Conservation (phyloP, 768 basidiomycete genomes). For the Calocybe gangraenosa region DNA sequence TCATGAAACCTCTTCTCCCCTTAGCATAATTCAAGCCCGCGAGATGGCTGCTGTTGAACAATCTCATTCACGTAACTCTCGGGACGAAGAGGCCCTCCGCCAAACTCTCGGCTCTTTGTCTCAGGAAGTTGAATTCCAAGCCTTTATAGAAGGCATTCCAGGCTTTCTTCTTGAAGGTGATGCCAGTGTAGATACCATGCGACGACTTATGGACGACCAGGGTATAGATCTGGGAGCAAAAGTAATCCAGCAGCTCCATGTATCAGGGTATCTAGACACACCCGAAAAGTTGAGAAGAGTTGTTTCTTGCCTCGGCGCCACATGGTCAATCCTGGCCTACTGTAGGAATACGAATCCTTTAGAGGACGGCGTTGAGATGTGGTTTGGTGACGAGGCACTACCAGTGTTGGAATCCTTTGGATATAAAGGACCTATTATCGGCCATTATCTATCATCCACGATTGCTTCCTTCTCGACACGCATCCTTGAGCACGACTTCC, state of each 20-base stretch:
- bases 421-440: constrained; percentile 9
- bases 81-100: constrained; percentile 31
- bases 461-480: constrained; percentile 5
- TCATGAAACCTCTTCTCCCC: not conserved
- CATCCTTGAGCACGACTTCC: constrained; percentile 5
- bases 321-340: constrained; percentile 12
- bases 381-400: constrained; percentile 13
- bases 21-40: constrained; percentile 21
- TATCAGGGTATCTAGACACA: constrained; percentile 3
- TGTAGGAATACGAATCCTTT: constrained; percentile 1
- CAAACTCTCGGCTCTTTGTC: constrained; percentile 30
- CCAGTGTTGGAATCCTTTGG: constrained; percentile 11
- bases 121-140: constrained; percentile 28
- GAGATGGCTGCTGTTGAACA: constrained; percentile 24
- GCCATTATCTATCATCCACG: constrained; percentile 7
- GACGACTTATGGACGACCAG: not conserved
- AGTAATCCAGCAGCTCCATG: constrained; percentile 6
- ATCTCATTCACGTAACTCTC: constrained; percentile 24
- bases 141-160: constrained; percentile 31
- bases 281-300: constrained; percentile 4
- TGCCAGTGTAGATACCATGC: constrained; percentile 3
- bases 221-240: constrained; percentile 8
- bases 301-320: constrained; percentile 8
- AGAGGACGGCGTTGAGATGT: constrained; percentile 3
- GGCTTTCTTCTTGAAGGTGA: constrained; percentile 8